Percentiles rank a stretch among this genome's conserved stretches.
phyloP scores from a whole-genome alignment of 139 green algal species.

The Auxenochlorella pyrenoidosa region DNA sequence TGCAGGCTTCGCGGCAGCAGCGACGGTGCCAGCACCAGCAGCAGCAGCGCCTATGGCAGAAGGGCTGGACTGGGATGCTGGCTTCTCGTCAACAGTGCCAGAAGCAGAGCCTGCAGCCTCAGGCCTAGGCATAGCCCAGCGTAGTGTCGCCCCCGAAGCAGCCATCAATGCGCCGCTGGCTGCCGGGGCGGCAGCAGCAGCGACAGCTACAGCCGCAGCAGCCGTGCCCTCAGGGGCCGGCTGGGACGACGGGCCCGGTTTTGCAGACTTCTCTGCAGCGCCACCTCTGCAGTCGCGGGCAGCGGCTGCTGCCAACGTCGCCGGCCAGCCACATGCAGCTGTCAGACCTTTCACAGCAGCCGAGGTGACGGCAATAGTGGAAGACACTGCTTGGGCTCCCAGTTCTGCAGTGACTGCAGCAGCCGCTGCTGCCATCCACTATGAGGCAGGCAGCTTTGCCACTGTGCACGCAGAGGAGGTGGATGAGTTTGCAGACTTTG shows the following conservation, averaged over 20 bases:
- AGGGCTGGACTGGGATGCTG: too few relatives aligned
- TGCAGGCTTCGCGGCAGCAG: too few relatives aligned
- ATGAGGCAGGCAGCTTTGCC: neutral
- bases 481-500: neutral
- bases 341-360: neutral
- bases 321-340: neutral
- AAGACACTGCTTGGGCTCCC: neutral
- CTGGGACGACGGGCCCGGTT: neutral
- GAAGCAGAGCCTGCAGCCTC: too few relatives aligned
- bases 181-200: neutral
- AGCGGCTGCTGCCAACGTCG: neutral
- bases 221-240: neutral
- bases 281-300: neutral
- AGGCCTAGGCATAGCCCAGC: too few relatives aligned
- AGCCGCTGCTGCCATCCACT: neutral
- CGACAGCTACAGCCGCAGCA: neutral
- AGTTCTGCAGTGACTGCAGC: neutral
- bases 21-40: too few relatives aligned
- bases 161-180: neutral
- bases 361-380: neutral
- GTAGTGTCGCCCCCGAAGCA: too few relatives aligned
- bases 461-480: neutral
- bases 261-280: conserved; percentile 10
- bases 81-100: too few relatives aligned
- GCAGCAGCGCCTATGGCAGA: too few relatives aligned